These are phyloP conservation scores for Cardamine chenopodiifolia DNA, from an alignment of 345 rosid species.

Conservation along the genomic window DNA sequence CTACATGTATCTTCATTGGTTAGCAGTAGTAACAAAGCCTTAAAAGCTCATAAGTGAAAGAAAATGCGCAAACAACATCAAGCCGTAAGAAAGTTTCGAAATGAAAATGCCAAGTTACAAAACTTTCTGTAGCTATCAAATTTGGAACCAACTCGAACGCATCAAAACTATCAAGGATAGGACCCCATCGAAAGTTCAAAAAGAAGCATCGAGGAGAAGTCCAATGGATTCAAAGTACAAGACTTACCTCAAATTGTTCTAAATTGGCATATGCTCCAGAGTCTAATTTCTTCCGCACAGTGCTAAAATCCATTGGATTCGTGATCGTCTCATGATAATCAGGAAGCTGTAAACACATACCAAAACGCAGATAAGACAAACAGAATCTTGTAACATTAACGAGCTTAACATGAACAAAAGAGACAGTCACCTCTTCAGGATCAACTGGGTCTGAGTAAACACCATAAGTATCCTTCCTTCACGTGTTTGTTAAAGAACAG, in stretches of 20 bases:
- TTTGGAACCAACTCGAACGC: slow-evolving; percentile 4
- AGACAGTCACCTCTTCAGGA: slow-evolving; percentile 68
- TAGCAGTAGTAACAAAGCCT: not conserved
- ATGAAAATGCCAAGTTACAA: slow-evolving; percentile 4
- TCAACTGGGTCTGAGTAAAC: slow-evolving; percentile 96
- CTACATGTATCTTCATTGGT: slow-evolving; percentile 10
- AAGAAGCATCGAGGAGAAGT: not conserved
- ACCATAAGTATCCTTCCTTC: slow-evolving; percentile 93
- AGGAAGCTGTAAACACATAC: slow-evolving; percentile 73
- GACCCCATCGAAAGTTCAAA: not conserved
- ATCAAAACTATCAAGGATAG: slow-evolving; percentile 5
- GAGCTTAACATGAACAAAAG: slow-evolving; percentile 25
- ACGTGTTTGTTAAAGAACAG: slow-evolving; percentile 31
- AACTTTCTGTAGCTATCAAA: slow-evolving; percentile 27
- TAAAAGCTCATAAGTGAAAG: not conserved
- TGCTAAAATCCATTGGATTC: slow-evolving; percentile 88
- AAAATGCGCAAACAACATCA: slow-evolving; percentile 29
- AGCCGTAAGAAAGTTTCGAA: not conserved
- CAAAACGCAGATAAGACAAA: slow-evolving; percentile 20
- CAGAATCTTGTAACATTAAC: not conserved
- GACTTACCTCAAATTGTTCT: slow-evolving; percentile 87
- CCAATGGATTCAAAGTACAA: not conserved
- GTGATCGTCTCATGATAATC: slow-evolving; percentile 84
- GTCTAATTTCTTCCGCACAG: slow-evolving; percentile 74
- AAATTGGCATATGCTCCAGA: slow-evolving; percentile 63